Percentiles rank a stretch among this genome's conserved stretches.
Conservation (phyloP, 2,329 filamentous ascomycete species). For the Paracorniculantispora psalliotae region DNA sequence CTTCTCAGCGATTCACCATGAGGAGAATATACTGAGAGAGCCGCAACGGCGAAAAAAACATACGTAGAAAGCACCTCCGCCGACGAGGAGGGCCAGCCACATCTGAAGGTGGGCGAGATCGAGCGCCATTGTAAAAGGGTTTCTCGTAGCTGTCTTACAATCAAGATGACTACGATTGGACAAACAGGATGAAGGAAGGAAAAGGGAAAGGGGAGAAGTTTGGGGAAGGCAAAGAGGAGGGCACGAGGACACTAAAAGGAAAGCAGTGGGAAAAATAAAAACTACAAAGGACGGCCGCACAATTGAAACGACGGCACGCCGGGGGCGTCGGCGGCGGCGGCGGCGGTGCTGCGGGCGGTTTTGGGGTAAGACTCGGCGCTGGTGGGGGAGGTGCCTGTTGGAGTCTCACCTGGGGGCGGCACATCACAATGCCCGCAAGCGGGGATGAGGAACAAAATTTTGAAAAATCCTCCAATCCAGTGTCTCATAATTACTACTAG, state of each 20-base stretch:
- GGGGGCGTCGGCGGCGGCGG: background rate
- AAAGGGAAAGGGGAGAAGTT: background rate
- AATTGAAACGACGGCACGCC: background rate
- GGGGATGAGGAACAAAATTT: background rate
- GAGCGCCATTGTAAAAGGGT: slow-evolving; percentile 23
- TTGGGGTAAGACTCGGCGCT: slow-evolving; percentile 3
- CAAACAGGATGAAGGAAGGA: background rate
- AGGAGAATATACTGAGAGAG: background rate
- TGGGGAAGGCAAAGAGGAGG: background rate
- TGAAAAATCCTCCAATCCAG: slow-evolving; percentile 1
- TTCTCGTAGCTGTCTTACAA: background rate
- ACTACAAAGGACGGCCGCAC: slow-evolving; percentile 4
- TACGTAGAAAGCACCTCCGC: slow-evolving; percentile 37
- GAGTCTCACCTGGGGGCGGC: background rate
- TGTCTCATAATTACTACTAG: slow-evolving; percentile 1
- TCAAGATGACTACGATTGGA: background rate
- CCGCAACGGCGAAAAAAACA: slow-evolving; percentile 22
- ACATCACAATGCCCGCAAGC: no score
- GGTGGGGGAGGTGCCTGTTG: background rate
- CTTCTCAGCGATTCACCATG: background rate
- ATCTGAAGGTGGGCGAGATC: slow-evolving; percentile 32
- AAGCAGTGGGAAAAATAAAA: background rate
- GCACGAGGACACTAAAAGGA: slow-evolving; percentile 10
- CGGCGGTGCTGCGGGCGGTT: background rate
- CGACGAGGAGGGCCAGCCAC: slow-evolving; percentile 35